Evolutionary conservation across 116 monocot genomes (phyloP).

Genomic region (Cymodocea nodosa): DNA sequence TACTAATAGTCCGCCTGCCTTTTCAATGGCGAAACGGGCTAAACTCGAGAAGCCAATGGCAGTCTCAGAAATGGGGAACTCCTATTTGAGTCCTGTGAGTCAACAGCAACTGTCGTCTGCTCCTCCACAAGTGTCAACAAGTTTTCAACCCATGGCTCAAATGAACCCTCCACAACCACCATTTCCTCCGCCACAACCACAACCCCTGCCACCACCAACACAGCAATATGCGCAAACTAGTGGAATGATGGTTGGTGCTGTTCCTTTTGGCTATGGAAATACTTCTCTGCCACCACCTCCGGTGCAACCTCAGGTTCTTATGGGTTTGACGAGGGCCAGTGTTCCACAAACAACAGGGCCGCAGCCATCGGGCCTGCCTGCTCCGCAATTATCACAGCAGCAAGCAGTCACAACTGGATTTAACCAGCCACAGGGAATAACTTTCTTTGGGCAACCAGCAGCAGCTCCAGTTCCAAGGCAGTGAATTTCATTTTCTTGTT

Average conservation of each 20-base stretch:
- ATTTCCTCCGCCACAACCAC: constrained; percentile 27
- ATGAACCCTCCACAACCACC: constrained; percentile 17
- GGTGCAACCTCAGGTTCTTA: constrained; percentile 17
- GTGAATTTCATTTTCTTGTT: constrained; percentile 7
- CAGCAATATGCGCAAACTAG: constrained; percentile 27
- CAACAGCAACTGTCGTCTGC: constrained; percentile 26
- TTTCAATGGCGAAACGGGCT: constrained; percentile 51
- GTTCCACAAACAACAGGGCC: constrained; percentile 23
- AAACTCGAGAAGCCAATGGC: constrained; percentile 56
- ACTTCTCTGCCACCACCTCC: constrained; percentile 41
- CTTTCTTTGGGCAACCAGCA: constrained; percentile 55
- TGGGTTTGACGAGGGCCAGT: constrained; percentile 28
- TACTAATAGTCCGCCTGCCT: constrained; percentile 14
- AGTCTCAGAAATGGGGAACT: constrained; percentile 18
- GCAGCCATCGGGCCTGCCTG: constrained; percentile 16
- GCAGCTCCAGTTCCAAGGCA: constrained; percentile 25
- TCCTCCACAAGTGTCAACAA: constrained; percentile 21
- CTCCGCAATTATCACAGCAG: constrained; percentile 16
- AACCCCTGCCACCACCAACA: constrained; percentile 18
- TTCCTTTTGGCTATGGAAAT: constrained; percentile 28
- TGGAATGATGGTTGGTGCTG: constrained; percentile 23
- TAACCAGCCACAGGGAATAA: constrained; percentile 39
- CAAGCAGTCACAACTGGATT: constrained; percentile 26
- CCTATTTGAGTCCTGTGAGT: constrained; percentile 25
- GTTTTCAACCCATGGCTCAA: constrained; percentile 22